Base-by-base conservation (phyloP, 176 grass and related monocot genomes). In the Carex cristatella region DNA sequence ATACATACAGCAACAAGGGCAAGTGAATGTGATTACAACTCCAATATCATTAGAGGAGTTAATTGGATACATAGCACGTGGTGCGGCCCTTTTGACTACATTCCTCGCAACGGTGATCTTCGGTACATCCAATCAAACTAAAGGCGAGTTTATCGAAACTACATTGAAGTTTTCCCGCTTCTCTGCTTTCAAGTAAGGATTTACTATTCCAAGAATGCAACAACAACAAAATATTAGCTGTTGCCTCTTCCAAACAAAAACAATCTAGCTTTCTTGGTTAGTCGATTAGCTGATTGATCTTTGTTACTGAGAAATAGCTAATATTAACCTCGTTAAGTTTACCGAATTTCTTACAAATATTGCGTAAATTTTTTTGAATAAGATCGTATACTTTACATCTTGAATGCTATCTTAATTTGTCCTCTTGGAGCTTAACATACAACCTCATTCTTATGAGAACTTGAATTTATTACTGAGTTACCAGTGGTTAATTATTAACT, bases 131-230 rank as follows among this genome's bases (percentile, higher is more conserved):
- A 53, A 65, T 15, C 61, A 83, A 19, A 83, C 62, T 13, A 15
- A 4, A 7, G 1, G 19, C 30, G 49, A 30, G 7, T 3, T 65
- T 4, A 1, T 67, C 2, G 31, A 4, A 14, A 0, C 37, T 30
- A 5, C n/a, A 5, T 0, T 1, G 10, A 83, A 83, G 37, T 67
- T 67, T n/a, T 55, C 80, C 23, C 0, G 0, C 1, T 83, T 48
- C 28, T 83, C 80, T 15, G 80, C 42, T 68, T 11, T 83, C 1
- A 49, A 83, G 80, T 83, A 83, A 83, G 80, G 8, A 81, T 23
- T 55, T 55, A 15, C 27, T 32, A 16, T 56, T 77, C 44, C 23
- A 6, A 54, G 18, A 31, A 51, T 76, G 19, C 7, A 61, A 81
- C 15, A 42, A 81, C 8, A 38, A 61, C 56, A 7, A 42, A 44